Evolutionary conservation across 805 yeast species (phyloP).

Genomic region (Ogataea nonfermentans): DNA sequence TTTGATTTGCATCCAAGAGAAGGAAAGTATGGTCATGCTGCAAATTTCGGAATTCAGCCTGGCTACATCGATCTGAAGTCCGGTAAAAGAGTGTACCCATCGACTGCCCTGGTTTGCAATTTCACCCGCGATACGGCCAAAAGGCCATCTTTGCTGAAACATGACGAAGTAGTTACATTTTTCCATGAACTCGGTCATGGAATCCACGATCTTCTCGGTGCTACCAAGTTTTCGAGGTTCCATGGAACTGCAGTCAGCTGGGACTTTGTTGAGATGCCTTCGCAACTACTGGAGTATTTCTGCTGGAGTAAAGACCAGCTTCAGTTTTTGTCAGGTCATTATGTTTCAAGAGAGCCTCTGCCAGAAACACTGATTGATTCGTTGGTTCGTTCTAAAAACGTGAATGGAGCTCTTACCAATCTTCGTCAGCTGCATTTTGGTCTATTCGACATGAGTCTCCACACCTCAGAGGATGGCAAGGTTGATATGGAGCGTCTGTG

Average conservation of each 20-base stretch:
- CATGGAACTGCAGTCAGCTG: conserved; percentile 76
- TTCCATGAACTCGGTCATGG: conserved; percentile 93
- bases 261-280: conserved; percentile 91
- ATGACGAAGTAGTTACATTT: conserved; percentile 75
- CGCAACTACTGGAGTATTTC: conserved; percentile 87
- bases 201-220: conserved; percentile 72
- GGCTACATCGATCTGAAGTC: conserved; percentile 49
- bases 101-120: conserved; percentile 79
- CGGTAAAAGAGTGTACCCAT: conserved; percentile 57
- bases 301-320: conserved; percentile 72
- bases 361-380: conserved; percentile 56
- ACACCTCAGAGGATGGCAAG: conserved; percentile 45
- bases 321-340: conserved; percentile 61
- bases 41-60: conserved; percentile 67
- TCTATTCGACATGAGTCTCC: conserved; percentile 71
- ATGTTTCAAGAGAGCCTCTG: conserved; percentile 51
- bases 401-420: conserved; percentile 68
- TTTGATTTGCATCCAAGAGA: conserved; percentile 83
- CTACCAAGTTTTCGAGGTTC: conserved; percentile 62
- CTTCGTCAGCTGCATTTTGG: conserved; percentile 80
- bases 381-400: conserved; percentile 64
- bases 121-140: conserved; percentile 70
- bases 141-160: conserved; percentile 74
- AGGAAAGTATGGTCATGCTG: conserved; percentile 88
- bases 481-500: conserved; percentile 56